Percentiles rank a stretch among this genome's conserved stretches.
Conservation (phyloP, 2,329 filamentous ascomycete genomes). For the Penicillium sp. region DNA sequence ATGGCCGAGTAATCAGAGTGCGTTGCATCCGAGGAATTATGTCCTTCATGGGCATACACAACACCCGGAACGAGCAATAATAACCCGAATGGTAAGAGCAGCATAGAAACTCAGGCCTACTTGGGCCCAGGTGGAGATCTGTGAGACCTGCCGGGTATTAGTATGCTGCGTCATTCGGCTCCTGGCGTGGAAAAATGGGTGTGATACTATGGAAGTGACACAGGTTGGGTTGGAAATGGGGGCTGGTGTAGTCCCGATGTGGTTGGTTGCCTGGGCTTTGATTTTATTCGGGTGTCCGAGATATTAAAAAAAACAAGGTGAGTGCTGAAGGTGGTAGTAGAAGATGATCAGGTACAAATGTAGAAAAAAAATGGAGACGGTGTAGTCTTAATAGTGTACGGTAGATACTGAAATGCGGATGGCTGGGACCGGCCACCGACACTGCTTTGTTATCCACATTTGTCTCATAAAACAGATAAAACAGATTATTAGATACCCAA, state of each 20-base stretch:
- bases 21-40: background rate
- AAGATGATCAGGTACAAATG: background rate
- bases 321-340: background rate
- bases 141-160: too few species aligned
- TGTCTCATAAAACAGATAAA: background rate
- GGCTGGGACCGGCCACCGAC: slow-evolving; percentile 10
- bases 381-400: background rate
- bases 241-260: slow-evolving; percentile 1
- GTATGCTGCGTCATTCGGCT: background rate
- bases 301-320: background rate
- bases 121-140: background rate
- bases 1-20: background rate
- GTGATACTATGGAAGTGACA: background rate
- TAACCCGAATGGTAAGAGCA: background rate
- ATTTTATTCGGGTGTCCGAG: background rate
- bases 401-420: slow-evolving; percentile 8
- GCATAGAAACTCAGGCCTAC: background rate
- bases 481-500: background rate
- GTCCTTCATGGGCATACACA: background rate
- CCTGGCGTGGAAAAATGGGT: background rate
- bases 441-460: background rate
- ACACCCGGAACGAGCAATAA: background rate
- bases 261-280: background rate
- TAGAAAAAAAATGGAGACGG: background rate
- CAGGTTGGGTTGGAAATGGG: slow-evolving; percentile 2